phyloP scores from a whole-genome alignment of 2,329 filamentous ascomycete genomes.

The Talaromyces rugulosus region DNA sequence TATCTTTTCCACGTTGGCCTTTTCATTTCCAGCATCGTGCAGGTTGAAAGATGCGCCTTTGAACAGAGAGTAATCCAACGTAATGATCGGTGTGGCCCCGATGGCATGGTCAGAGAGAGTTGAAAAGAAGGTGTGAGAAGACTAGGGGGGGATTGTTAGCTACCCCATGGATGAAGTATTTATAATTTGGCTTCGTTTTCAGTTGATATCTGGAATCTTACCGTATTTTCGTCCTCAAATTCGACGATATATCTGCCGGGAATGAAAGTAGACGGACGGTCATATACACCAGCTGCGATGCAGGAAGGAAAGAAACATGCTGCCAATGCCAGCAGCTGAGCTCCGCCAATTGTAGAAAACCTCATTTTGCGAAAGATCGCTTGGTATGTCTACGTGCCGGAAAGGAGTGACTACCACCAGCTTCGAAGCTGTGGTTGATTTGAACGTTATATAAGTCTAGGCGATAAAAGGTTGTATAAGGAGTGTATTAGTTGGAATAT shows the following conservation, averaged over 20 bases:
- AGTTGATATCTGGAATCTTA: not conserved
- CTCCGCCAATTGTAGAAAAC: not conserved
- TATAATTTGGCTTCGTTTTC: not conserved
- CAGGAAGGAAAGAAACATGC: constrained; percentile 1
- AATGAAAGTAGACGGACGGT: not conserved
- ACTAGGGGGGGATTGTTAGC: not conserved
- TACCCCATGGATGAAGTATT: not conserved
- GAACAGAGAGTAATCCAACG: constrained; percentile 6
- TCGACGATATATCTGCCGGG: constrained; percentile 8
- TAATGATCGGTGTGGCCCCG: constrained; percentile 4
- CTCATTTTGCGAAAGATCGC: not conserved
- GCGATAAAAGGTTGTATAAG: not conserved
- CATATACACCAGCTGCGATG: not conserved
- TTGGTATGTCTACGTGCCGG: not conserved
- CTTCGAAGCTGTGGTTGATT: not conserved
- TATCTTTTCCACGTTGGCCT: constrained; percentile 1
- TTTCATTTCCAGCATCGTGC: not conserved
- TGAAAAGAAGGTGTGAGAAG: constrained; percentile 8
- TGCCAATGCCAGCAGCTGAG: constrained; percentile 1
- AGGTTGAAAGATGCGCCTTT: constrained; percentile 6
- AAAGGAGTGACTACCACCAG: not conserved
- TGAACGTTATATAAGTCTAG: not conserved
- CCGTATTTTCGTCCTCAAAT: not conserved
- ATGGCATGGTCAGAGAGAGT: constrained; percentile 8
- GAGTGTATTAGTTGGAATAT: not conserved